Base-by-base conservation (phyloP, 257 asterid species). In the Cordia subcordata region DNA sequence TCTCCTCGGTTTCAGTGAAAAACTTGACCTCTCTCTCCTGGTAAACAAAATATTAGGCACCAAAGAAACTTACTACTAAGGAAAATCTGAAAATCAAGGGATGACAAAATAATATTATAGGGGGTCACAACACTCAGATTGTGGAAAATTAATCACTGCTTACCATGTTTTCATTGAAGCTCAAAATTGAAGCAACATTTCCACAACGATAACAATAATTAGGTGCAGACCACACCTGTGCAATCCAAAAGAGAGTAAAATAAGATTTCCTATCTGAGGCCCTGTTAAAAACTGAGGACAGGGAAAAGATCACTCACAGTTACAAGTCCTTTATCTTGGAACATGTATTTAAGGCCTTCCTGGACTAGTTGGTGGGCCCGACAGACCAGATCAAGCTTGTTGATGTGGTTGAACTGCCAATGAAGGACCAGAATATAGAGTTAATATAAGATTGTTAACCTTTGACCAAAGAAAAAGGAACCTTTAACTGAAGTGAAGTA, bases 291-390 rank as follows among this genome's bases (percentile, higher is more conserved):
- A n/a, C 56, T 39, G 37, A 42, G 40, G n/a, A n/a, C 57, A 53
- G 5, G 52, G 23, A 52, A 58, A 57, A 57, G 59, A 67, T 52
- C 74, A 82, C 99, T 86, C 69, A 92, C 99, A 45, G 99, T 92
- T 57, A 92, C 99, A 58, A 88, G 94, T 68, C 96, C 99, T 81
- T 92, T 92, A 69, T 92, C 99, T 73, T 82, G 99, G 75, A 92
- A 92, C 99, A 92, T 92, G 68, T 88, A 92, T 79, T 92, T 92
- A 14, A 92, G 79, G 59, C 96, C 99, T 82, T 92, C 99, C 79
- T 92, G 99, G 61, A 92, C 99, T 75, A 92, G 96, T 76, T 92
- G 99, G 82, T 92, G 99, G 66, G 99, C 99, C 52, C 99, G 96
- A 42, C 99, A 92, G 55, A 92, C 96, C 45, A 92, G 81, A 57